Evolutionary conservation across 2,329 filamentous ascomycete species (phyloP).

Genomic region (Aspergillus neotritici): DNA sequence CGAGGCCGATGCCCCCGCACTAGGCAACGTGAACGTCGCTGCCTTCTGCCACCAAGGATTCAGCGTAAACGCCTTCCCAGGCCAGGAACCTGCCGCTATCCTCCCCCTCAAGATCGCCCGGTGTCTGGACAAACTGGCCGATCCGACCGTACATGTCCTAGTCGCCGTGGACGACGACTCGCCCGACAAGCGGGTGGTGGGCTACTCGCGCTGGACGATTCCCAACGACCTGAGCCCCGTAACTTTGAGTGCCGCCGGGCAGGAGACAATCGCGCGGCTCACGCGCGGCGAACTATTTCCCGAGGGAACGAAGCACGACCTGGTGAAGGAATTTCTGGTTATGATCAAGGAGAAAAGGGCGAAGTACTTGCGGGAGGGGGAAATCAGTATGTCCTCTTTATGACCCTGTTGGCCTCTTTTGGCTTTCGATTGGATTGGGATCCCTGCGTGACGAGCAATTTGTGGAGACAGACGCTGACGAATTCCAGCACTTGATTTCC

Average conservation of each 20-base stretch:
- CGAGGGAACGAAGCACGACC: slow-evolving; percentile 42
- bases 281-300: slow-evolving; percentile 42
- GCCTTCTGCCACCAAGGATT: slow-evolving; percentile 41
- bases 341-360: slow-evolving; percentile 14
- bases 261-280: slow-evolving; percentile 22
- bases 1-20: slow-evolving; percentile 35
- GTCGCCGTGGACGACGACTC: slow-evolving; percentile 33
- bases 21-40: slow-evolving; percentile 43
- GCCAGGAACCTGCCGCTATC: slow-evolving; percentile 19
- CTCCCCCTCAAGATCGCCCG: slow-evolving; percentile 33
- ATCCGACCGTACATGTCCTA: slow-evolving; percentile 37
- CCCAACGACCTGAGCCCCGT: slow-evolving; percentile 11
- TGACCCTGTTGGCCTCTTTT: background rate
- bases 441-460: background rate
- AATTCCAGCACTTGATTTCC: slow-evolving; percentile 39
- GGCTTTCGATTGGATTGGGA: too few species aligned
- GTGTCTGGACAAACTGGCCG: slow-evolving; percentile 36
- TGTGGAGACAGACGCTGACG: background rate
- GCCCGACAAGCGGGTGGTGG: slow-evolving; percentile 31
- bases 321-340: slow-evolving; percentile 17
- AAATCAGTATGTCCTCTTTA: slow-evolving; percentile 18
- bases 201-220: slow-evolving; percentile 47
- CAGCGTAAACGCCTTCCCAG: slow-evolving; percentile 38
- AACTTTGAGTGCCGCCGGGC: slow-evolving; percentile 10
- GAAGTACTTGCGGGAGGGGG: slow-evolving; percentile 16